Evolutionary conservation across 441 rosid genomes (phyloP).

Genomic region (Euphorbia corollata): DNA sequence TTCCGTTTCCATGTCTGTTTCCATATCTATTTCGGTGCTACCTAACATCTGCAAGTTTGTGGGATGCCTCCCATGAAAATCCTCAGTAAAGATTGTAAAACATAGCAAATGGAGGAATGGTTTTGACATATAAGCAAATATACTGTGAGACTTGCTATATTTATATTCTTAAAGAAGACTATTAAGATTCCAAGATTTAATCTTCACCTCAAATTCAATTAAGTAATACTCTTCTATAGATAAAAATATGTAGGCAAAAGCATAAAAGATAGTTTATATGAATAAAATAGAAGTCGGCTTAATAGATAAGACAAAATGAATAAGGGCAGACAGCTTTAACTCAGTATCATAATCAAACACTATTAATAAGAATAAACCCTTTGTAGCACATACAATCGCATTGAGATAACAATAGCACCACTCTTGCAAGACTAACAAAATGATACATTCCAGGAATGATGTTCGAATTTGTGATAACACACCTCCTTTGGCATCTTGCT

Average conservation of each 20-base stretch:
- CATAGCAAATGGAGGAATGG: too few relatives aligned
- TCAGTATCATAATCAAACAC: constrained; percentile 6
- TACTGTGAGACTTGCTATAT: neutral
- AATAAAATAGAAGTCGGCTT: too few relatives aligned
- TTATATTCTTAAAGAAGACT: neutral
- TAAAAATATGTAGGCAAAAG: neutral
- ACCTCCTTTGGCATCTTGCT: constrained; percentile 68
- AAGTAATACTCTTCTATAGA: neutral
- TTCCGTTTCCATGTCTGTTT: too few relatives aligned
- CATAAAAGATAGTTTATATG: neutral
- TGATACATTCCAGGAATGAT: neutral
- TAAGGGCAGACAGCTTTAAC: too few relatives aligned
- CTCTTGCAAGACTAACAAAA: constrained; percentile 3
- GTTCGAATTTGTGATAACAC: constrained; percentile 14
- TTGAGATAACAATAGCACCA: neutral
- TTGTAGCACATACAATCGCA: neutral
- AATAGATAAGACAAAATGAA: neutral
- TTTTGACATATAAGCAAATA: too few relatives aligned
- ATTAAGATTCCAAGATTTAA: neutral
- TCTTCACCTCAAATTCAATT: neutral
- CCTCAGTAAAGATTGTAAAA: too few relatives aligned
- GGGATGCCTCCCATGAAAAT: too few relatives aligned
- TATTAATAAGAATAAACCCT: neutral
- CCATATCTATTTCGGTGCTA: too few relatives aligned
- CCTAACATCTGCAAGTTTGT: too few relatives aligned